Base-by-base conservation (phyloP, 2,329 filamentous ascomycete species). In the Clathrospora elynae region DNA sequence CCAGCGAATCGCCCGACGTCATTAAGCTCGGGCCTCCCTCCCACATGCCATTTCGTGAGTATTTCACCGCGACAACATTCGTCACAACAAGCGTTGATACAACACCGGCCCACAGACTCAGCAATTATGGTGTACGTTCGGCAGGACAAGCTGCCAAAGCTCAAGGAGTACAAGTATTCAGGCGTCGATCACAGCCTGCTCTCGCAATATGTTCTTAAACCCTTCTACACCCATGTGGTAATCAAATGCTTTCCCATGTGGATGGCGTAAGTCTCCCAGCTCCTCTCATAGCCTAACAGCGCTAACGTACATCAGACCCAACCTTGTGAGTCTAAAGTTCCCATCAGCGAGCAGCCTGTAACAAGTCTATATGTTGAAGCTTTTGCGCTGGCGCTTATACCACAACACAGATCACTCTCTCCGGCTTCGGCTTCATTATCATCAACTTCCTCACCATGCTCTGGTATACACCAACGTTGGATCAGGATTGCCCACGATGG, bases 161-260 rank as follows among this genome's bases (percentile, higher is more conserved):
- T 99, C 61, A 88, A 88, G 72, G 82, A 91, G 73, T 99, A 99
- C 84, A 93, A 95, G 74, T 99, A 99, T 79, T 89, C 87, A 26
- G 83, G 83, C 43, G 88, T 97, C 62, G 93, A 99, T 73, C 88
- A 88, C 71, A 96, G 90, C 46, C 78, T 96, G 49, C 79, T 90
- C 26, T 96, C 91, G 54, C 88, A 86, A 71, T 97, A 96, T 76
- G 82, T 99, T 55, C 78, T 99, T 63, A 97, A 99, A 79, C 93
- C 93, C 6, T 99, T 97, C 75, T 99, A 97, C 78, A 95, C 85
- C 65, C 86, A 95, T 74, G 80, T 93, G 57, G 92, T 95, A 64
- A 96, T 99, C 76, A 85, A 92, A 53, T 87, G 86, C 73, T 97
- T 99, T 70, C 93, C 93, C 30, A 88, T 95, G 84, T 87, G 79